These are phyloP conservation scores for Lactarius indigo DNA, from an alignment of 768 basidiomycete species.

Conservation along the genomic window DNA sequence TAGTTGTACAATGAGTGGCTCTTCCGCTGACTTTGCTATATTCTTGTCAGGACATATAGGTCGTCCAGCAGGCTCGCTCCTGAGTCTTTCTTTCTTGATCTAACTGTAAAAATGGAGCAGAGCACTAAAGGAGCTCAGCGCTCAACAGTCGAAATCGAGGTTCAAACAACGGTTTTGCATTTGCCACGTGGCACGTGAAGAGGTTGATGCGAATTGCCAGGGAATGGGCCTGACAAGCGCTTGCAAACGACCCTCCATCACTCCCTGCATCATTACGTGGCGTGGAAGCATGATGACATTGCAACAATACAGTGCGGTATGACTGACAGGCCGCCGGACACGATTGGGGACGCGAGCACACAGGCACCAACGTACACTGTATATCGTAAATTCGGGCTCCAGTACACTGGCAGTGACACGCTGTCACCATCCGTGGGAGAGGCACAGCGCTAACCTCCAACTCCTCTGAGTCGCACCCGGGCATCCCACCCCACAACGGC, in stretches of 20 bases:
- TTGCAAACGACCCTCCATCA: background rate
- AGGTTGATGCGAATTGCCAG: too few relatives aligned
- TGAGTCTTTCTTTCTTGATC: too few relatives aligned
- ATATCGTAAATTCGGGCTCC: conserved; percentile 18
- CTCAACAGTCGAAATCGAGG: too few relatives aligned
- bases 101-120: too few relatives aligned
- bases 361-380: background rate
- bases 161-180: too few relatives aligned
- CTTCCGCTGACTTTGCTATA: too few relatives aligned
- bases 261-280: background rate
- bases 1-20: too few relatives aligned
- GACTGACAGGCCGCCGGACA: background rate
- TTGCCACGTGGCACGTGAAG: too few relatives aligned
- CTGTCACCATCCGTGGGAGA: conserved; percentile 28
- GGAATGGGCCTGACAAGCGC: background rate
- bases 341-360: background rate
- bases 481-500: background rate
- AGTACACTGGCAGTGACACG: too few relatives aligned
- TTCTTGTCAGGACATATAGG: too few relatives aligned
- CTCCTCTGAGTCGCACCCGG: conserved; percentile 15
- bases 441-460: conserved; percentile 25
- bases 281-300: background rate
- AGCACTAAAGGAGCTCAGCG: too few relatives aligned
- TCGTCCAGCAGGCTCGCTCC: too few relatives aligned
- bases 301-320: background rate